phyloP scores from a whole-genome alignment of 345 rosid species.

The Eucalyptus sideroxylon region DNA sequence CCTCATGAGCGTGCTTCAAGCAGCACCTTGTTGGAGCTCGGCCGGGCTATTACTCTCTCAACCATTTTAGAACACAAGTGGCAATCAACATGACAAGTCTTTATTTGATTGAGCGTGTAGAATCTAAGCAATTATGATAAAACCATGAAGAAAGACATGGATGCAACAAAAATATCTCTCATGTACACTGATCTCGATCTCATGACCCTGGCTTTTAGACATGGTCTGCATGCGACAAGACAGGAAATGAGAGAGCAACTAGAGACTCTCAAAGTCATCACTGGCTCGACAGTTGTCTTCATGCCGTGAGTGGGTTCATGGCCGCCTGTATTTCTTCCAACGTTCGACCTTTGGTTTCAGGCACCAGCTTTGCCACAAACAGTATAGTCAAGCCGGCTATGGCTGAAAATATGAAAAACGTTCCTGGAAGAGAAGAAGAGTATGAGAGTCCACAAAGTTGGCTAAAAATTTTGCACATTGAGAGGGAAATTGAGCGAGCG shows the following conservation, averaged over 20 bases:
- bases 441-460: background rate
- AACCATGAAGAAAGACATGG: background rate
- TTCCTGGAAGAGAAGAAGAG: constrained; percentile 19
- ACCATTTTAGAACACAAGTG: background rate
- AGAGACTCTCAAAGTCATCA: background rate
- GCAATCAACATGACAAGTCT: background rate
- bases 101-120: background rate
- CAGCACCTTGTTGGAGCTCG: background rate
- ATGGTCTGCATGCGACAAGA: background rate
- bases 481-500: background rate
- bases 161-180: background rate
- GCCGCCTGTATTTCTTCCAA: constrained; percentile 72
- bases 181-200: background rate
- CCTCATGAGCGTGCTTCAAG: background rate
- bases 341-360: constrained; percentile 71
- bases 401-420: constrained; percentile 49
- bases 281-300: background rate
- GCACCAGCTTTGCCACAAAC: constrained; percentile 65
- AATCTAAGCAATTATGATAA: background rate
- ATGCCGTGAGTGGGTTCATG: constrained; percentile 16
- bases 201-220: background rate
- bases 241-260: background rate
- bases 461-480: background rate
- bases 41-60: background rate
- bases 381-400: constrained; percentile 45